Evolutionary conservation across 371 early-diverging fungal species (phyloP).

Genomic region (Syncephalis plumigaleata): DNA sequence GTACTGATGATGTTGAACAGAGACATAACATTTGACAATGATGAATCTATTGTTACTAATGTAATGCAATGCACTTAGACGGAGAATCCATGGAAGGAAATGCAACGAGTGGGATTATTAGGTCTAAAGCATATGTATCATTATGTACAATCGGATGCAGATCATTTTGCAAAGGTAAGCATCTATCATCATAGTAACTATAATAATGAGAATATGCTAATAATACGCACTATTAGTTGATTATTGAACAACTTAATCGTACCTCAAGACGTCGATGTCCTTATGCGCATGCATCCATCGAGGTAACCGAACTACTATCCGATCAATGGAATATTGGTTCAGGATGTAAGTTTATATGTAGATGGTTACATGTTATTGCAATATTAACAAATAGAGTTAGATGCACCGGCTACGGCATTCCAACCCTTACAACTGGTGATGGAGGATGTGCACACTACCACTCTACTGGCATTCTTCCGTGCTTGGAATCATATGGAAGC

Average conservation of each 20-base stretch:
- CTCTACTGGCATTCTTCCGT: slow-evolving; percentile 31
- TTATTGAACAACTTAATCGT: slow-evolving; percentile 35
- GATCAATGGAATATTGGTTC: slow-evolving; percentile 53
- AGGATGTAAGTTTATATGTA: slow-evolving; percentile 24
- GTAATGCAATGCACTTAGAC: slow-evolving; percentile 16
- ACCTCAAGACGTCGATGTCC: slow-evolving; percentile 39
- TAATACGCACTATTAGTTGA: slow-evolving; percentile 15
- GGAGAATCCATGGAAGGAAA: slow-evolving; percentile 39
- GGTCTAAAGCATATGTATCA: slow-evolving; percentile 42
- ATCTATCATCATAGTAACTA: too few species aligned
- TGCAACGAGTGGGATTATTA: slow-evolving; percentile 40
- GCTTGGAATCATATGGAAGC: slow-evolving; percentile 53
- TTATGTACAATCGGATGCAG: slow-evolving; percentile 25
- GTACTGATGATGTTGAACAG: slow-evolving; percentile 1
- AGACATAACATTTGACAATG: not conserved
- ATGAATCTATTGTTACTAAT: too few species aligned
- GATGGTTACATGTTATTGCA: not conserved
- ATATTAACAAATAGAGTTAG: slow-evolving; percentile 8
- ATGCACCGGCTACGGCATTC: slow-evolving; percentile 31
- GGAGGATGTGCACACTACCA: slow-evolving; percentile 34
- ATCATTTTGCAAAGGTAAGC: slow-evolving; percentile 26
- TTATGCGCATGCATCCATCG: slow-evolving; percentile 41
- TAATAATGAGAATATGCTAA: too few species aligned
- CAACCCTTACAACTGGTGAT: slow-evolving; percentile 44
- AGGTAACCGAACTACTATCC: slow-evolving; percentile 44